Percentiles rank a stretch among this genome's conserved stretches.
These are phyloP conservation scores for Coemansia sp. DNA, from an alignment of 192 early-diverging fungal species.

Conservation along the genomic window DNA sequence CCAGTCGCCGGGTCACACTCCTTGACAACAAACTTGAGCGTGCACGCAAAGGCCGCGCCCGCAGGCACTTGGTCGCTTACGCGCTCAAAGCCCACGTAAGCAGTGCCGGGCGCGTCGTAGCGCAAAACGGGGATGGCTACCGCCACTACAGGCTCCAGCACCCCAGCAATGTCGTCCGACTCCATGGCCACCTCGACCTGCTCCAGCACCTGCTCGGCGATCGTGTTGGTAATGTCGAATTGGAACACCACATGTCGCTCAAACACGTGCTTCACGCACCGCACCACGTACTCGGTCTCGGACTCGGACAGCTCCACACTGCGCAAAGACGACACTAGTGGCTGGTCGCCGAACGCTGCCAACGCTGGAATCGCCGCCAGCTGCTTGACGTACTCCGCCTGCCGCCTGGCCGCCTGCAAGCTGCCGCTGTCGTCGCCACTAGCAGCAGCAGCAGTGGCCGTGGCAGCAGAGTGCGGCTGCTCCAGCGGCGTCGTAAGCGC, in stretches of 20 bases:
- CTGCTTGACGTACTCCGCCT: conserved; percentile 70
- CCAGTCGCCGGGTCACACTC: conserved; percentile 95
- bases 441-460: not conserved
- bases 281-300: conserved; percentile 94
- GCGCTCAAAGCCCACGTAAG: conserved; percentile 86
- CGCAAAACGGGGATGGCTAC: conserved; percentile 74
- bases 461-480: not conserved
- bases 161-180: conserved; percentile 55
- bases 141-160: conserved; percentile 61
- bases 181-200: conserved; percentile 86
- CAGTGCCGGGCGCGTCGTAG: conserved; percentile 70
- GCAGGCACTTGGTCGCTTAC: conserved; percentile 40
- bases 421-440: not conserved
- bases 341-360: conserved; percentile 66
- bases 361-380: conserved; percentile 82
- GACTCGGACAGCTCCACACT: conserved; percentile 61
- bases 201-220: conserved; percentile 90
- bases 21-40: conserved; percentile 85
- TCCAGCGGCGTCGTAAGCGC: conserved; percentile 22
- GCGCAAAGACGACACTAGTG: conserved; percentile 73
- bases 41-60: conserved; percentile 70
- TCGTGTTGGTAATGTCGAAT: conserved; percentile 92
- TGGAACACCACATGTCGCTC: conserved; percentile 88
- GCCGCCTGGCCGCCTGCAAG: conserved; percentile 30
- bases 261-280: conserved; percentile 93